Evolutionary conservation across 441 rosid species (phyloP).

Genomic region (Adansonia gregorii): DNA sequence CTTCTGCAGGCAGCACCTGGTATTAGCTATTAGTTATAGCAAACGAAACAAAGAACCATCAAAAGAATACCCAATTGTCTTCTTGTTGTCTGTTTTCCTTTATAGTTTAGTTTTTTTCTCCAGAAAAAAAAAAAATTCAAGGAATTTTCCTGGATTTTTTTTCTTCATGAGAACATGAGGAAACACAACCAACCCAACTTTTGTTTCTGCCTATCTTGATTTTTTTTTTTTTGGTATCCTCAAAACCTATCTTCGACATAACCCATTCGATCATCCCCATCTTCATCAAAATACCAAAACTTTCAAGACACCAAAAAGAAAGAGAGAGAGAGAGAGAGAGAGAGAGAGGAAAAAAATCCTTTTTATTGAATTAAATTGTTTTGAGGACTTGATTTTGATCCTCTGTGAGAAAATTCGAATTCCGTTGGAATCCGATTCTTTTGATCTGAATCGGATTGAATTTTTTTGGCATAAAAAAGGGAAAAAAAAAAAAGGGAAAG

Average conservation of each 20-base stretch:
- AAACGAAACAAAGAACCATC: background rate
- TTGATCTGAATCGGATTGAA: background rate
- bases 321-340: no score
- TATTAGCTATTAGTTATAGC: background rate
- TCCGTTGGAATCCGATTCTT: background rate
- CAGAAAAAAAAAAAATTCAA: background rate
- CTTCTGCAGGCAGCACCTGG: background rate
- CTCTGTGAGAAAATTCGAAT: no score
- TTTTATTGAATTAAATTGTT: no score
- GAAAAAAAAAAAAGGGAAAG: no score
- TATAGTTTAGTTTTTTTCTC: background rate
- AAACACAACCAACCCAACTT: background rate
- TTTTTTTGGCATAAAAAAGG: background rate
- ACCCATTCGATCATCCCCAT: background rate
- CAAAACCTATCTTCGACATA: background rate
- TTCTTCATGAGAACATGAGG: no score
- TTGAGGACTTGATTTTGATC: background rate
- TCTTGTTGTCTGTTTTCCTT: background rate
- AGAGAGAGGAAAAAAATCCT: background rate
- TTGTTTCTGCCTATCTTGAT: background rate
- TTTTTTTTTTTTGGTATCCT: background rate
- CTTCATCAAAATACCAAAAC: background rate
- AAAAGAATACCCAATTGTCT: background rate
- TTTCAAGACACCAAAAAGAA: background rate
- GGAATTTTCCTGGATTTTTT: no score